Evolutionary conservation across 108 stramenopile genomes (phyloP), one percentile per base, ranked within the genome.

Genomic region (Chaetoceros muelleri): DNA sequence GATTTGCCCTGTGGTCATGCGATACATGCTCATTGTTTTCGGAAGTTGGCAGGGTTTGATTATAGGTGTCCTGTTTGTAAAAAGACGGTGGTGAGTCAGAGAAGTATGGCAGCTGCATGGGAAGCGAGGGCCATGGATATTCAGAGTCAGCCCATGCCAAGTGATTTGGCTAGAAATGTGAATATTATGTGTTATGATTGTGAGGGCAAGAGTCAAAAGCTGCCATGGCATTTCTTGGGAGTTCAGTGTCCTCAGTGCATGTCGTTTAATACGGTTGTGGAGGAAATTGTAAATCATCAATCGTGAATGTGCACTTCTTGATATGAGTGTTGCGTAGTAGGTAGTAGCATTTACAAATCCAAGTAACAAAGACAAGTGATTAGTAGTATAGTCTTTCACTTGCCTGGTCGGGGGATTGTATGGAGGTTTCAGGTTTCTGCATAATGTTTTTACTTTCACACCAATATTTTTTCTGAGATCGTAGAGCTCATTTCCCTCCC

Each of bases 61-160:
- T 83, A 85, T 56, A 83, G 90, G 3, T 91, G 90, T 56, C 90
- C 90, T 1, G 85, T 91, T 60, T 91, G 90, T 57, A 87, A 91
- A 65, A 87, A 87, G 80, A 85, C 90, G 0, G 84, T 87, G 0
- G 81, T 91, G 21, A 70, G 71, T 20, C 71, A 76, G 34, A 64
- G 75, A 47, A 73, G 71, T 27, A 87, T 87, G 83, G 74, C 79
- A 26, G 83, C 83, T 16, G 83, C 85, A 1, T 87, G 89, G 89
- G 72, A 80, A 45, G 82, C 85, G 13, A 55, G 89, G 10, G 89
- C 85, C 1, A 57, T 84, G 28, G 90, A 91, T 58, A 91, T 91
- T 71, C 79, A 82, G 10, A 62, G 80, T 48, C 90, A 91, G 58
- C 90, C 90, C 47, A 91, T 91, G 90, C 90, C 85, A 3, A 57